These are phyloP conservation scores for Rhodamnia argentea DNA, from an alignment of 345 rosid genomes.

Conservation along the genomic window DNA sequence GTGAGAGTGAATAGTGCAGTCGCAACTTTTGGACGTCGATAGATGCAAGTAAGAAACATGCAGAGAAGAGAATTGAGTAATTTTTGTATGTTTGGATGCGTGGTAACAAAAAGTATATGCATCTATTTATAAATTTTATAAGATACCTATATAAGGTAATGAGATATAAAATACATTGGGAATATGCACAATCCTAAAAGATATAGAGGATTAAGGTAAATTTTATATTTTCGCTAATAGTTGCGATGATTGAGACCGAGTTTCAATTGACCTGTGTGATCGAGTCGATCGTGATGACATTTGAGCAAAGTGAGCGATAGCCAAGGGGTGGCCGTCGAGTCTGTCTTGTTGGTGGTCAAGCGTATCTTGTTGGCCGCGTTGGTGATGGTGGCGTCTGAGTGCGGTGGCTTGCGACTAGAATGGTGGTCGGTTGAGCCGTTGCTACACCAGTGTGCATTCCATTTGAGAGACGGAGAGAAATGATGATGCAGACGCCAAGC, in stretches of 20 bases:
- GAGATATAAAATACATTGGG: neutral
- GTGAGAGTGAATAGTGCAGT: neutral
- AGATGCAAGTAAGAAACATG: neutral
- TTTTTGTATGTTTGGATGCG: rapidly evolving
- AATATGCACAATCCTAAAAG: neutral
- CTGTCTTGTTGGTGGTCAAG: neutral
- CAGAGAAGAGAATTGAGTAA: neutral
- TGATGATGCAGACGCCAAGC: neutral
- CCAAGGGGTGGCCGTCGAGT: neutral
- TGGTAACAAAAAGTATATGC: neutral
- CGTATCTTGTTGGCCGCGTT: neutral
- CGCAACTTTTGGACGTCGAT: neutral
- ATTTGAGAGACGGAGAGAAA: no score
- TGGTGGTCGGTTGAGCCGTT: neutral
- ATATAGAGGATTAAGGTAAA: neutral
- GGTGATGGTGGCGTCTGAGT: neutral
- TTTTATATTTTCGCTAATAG: neutral
- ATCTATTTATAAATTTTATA: rapidly evolving
- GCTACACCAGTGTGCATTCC: neutral
- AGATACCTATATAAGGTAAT: neutral
- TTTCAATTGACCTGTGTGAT: neutral
- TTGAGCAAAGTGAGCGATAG: rapidly evolving
- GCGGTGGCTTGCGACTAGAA: neutral
- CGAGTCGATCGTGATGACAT: neutral
- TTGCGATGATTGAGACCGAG: neutral